phyloP scores from a whole-genome alignment of 2,329 filamentous ascomycete genomes.

The Diaporthe velutina region DNA sequence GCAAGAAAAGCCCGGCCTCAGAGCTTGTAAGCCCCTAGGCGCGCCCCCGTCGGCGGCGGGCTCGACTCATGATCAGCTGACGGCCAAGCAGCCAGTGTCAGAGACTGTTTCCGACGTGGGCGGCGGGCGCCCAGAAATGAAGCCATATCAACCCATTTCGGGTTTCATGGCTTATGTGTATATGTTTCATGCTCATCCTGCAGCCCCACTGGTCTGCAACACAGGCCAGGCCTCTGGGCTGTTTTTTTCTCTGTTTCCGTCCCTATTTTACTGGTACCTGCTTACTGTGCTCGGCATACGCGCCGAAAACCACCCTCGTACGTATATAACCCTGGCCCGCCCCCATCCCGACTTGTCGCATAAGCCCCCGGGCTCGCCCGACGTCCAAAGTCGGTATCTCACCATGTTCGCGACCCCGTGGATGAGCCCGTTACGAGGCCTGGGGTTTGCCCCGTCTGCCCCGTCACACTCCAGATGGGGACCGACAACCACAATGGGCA shows the following conservation, averaged over 20 bases:
- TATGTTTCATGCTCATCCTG: slow-evolving; percentile 31
- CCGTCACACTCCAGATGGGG: slow-evolving; percentile 12
- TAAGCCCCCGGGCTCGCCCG: slow-evolving; percentile 10
- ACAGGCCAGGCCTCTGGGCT: neutral
- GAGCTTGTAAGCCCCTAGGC: neutral
- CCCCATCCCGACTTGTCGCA: slow-evolving; percentile 6
- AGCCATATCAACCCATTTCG: slow-evolving; percentile 31
- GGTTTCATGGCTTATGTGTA: slow-evolving; percentile 22
- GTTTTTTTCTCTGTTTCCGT: neutral
- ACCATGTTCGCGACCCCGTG: neutral
- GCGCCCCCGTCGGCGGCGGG: slow-evolving; percentile 25
- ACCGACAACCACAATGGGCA: neutral
- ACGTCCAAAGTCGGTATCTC: slow-evolving; percentile 16
- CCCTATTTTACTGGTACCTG: neutral
- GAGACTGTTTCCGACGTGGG: slow-evolving; percentile 28
- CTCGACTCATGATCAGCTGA: slow-evolving; percentile 33
- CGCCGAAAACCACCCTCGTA: neutral
- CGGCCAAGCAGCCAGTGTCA: slow-evolving; percentile 30
- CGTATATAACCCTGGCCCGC: neutral
- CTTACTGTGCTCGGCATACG: neutral
- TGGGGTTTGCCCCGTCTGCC: neutral
- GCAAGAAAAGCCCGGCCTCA: neutral
- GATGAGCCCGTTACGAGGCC: neutral
- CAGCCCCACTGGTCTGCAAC: slow-evolving; percentile 16
- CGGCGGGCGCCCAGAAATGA: slow-evolving; percentile 17